These are phyloP conservation scores for Penicillium malachiteum DNA, from an alignment of 495 filamentous ascomycete species.

Conservation along the genomic window DNA sequence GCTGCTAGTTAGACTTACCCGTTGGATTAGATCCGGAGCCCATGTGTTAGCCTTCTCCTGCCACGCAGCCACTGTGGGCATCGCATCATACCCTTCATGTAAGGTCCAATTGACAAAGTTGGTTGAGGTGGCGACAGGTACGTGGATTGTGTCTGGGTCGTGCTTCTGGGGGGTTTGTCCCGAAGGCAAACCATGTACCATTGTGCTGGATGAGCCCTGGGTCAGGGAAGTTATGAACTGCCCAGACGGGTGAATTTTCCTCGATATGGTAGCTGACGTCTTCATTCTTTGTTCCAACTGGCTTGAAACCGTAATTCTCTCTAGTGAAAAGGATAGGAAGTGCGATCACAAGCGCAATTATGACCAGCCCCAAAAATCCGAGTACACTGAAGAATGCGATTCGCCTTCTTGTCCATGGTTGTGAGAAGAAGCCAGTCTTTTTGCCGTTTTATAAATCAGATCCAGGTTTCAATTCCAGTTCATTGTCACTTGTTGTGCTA, in stretches of 20 bases:
- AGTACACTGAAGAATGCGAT: slow-evolving; percentile 12
- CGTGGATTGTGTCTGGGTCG: slow-evolving; percentile 19
- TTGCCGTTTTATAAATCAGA: neutral
- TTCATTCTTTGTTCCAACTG: slow-evolving; percentile 8
- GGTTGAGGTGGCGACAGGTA: slow-evolving; percentile 32
- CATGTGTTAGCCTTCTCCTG: slow-evolving; percentile 28
- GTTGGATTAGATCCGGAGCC: slow-evolving; percentile 38
- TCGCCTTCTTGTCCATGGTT: slow-evolving; percentile 15
- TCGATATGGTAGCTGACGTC: slow-evolving; percentile 21
- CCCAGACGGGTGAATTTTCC: slow-evolving; percentile 24
- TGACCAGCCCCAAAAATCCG: slow-evolving; percentile 7
- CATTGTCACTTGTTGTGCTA: slow-evolving; percentile 1
- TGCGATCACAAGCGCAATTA: slow-evolving; percentile 19
- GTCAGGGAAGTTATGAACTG: slow-evolving; percentile 34
- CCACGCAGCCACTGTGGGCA: slow-evolving; percentile 28
- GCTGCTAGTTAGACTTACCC: slow-evolving; percentile 24
- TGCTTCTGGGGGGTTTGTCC: slow-evolving; percentile 28
- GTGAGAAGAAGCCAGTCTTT: slow-evolving; percentile 12
- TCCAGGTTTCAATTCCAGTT: neutral
- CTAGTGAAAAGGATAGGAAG: slow-evolving; percentile 19
- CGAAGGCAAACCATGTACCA: slow-evolving; percentile 37
- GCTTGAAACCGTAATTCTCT: slow-evolving; percentile 1
- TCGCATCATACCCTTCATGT: slow-evolving; percentile 25
- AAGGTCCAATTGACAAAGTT: slow-evolving; percentile 35
- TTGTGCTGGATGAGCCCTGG: slow-evolving; percentile 35